Percentiles rank a stretch among this genome's conserved stretches.
phyloP scores from a whole-genome alignment of 192 early-diverging fungal genomes.

The Lunasporangiospora selenospora region DNA sequence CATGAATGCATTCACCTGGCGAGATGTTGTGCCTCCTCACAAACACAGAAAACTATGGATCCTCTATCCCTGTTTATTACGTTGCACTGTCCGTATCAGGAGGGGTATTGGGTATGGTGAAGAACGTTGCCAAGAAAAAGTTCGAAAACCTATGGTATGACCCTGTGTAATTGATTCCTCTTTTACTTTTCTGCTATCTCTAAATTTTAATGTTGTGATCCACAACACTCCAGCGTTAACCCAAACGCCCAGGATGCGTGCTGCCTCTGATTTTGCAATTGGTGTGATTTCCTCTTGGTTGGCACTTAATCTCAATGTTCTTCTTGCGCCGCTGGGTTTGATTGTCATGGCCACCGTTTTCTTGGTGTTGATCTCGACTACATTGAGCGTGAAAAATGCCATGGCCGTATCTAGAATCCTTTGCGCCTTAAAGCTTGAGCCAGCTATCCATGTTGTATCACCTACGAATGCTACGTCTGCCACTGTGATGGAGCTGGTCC shows the following conservation, averaged over 20 bases:
- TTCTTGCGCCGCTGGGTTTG: background rate
- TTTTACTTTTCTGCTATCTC: constrained; percentile 6
- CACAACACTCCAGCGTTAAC: background rate
- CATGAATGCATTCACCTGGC: no score
- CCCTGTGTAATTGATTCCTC: no score
- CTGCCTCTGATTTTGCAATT: background rate
- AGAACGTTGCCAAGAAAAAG: no score
- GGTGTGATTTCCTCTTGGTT: constrained; percentile 1
- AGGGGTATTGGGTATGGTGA: constrained; percentile 10
- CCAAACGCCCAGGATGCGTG: constrained; percentile 14
- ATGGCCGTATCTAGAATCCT: constrained; percentile 9
- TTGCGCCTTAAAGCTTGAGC: constrained; percentile 1
- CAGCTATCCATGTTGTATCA: constrained; percentile 11
- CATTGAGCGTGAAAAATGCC: constrained; percentile 9
- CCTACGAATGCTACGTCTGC: constrained; percentile 7
- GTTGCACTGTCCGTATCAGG: constrained; percentile 1
- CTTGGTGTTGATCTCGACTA: constrained; percentile 14
- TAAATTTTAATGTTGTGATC: background rate
- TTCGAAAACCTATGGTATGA: no score
- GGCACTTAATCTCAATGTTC: no score
- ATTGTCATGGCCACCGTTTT: constrained; percentile 7
- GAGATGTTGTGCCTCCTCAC: no score
- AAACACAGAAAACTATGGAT: constrained; percentile 23
- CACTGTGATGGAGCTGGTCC: background rate
- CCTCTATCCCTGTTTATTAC: constrained; percentile 12